A percentile compares a stretch with the other conserved stretches of the same genome.
phyloP scores from a whole-genome alignment of 768 basidiomycete species.

The Clitopilus passeckerianus region DNA sequence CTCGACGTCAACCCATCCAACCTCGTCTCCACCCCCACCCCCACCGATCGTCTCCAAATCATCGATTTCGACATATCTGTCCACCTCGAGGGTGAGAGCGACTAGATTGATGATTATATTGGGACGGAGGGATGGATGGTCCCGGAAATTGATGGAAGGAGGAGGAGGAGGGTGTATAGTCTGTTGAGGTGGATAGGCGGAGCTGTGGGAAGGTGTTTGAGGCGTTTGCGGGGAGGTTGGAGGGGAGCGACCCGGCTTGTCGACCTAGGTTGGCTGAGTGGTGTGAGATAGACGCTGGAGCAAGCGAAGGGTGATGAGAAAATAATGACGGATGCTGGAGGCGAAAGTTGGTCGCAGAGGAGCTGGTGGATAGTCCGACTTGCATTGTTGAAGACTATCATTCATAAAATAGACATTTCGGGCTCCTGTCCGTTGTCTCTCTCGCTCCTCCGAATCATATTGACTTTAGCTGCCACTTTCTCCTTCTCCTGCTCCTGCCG shows the following conservation, averaged over 20 bases:
- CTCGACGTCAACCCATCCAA: background rate
- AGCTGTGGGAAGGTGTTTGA: background rate
- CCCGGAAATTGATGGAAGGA: background rate
- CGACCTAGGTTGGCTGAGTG: no score
- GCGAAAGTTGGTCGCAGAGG: no score
- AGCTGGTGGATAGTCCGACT: no score
- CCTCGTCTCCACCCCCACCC: background rate
- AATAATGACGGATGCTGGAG: no score
- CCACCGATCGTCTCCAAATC: background rate
- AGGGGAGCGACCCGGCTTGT: no score
- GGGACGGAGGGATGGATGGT: background rate
- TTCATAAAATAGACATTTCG: conserved; percentile 67
- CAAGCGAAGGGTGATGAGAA: no score
- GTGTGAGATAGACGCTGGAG: no score
- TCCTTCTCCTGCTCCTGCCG: conserved; percentile 47
- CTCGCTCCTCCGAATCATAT: conserved; percentile 64
- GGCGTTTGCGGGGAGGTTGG: no score
- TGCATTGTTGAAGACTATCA: no score
- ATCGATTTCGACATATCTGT: background rate
- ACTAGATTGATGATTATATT: background rate
- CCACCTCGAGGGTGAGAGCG: background rate
- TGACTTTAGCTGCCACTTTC: conserved; percentile 28
- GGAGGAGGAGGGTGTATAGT: background rate
- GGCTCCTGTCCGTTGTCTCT: conserved; percentile 68
- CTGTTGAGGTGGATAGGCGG: background rate